phyloP scores from a whole-genome alignment of 805 yeast genomes.

The Metschnikowia proteae region DNA sequence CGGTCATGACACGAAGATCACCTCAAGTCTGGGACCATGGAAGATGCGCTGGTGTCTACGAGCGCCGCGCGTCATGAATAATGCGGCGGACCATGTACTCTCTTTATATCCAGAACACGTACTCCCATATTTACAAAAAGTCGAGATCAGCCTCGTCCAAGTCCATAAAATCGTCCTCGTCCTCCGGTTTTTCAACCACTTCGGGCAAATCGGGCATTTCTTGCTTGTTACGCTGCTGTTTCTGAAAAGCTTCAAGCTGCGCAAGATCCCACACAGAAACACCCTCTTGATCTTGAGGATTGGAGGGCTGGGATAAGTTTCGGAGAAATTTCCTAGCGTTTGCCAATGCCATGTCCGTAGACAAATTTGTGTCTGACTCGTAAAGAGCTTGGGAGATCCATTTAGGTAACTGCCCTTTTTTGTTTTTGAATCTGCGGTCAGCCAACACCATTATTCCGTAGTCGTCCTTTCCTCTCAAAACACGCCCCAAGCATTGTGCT shows the following conservation, averaged over 20 bases:
- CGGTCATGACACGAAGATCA: conserved; percentile 12
- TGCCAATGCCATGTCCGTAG: conserved; percentile 97
- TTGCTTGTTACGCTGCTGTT: conserved; percentile 38
- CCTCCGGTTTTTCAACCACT: conserved; percentile 13
- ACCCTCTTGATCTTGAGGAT: conserved; percentile 88
- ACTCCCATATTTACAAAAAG: conserved; percentile 17
- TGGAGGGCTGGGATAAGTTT: conserved; percentile 89
- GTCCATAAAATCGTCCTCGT: conserved; percentile 42
- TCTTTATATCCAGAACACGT: not conserved
- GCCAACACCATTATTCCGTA: conserved; percentile 98
- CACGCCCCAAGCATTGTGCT: conserved; percentile 97
- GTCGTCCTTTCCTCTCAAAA: conserved; percentile 95
- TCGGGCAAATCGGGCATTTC: conserved; percentile 12
- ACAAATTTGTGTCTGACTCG: conserved; percentile 87
- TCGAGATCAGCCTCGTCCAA: conserved; percentile 46
- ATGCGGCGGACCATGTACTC: not conserved
- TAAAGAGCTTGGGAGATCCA: conserved; percentile 94
- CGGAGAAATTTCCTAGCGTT: conserved; percentile 89
- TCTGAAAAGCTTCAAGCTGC: conserved; percentile 59
- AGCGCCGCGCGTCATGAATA: not conserved
- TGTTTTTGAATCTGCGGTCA: conserved; percentile 85
- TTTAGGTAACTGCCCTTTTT: conserved; percentile 84
- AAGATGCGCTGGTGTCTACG: not conserved
- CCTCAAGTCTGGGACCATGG: not conserved
- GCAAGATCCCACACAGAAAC: conserved; percentile 87